Evolutionary conservation across 306 rosid species (phyloP).

Genomic region (Vicia sativa): DNA sequence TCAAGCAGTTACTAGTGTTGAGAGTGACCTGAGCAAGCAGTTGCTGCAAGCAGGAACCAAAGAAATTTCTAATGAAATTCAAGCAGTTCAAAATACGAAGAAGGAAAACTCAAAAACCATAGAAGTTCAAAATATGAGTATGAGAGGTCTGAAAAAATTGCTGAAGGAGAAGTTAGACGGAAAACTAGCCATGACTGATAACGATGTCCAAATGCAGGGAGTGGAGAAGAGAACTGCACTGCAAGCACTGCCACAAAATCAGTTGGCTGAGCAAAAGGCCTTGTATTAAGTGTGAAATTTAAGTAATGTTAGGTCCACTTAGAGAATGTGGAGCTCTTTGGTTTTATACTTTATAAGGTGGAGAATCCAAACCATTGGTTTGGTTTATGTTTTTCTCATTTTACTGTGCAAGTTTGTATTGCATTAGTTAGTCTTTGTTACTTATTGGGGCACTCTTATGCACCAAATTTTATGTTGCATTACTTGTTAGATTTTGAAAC

Average conservation of each 20-base stretch:
- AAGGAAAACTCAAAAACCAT: constrained; percentile 28
- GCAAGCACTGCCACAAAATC: constrained; percentile 66
- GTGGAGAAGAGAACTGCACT: constrained; percentile 70
- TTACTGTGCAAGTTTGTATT: background rate
- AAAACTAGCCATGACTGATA: constrained; percentile 9
- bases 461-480: no score
- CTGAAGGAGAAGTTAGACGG: constrained; percentile 37
- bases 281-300: background rate
- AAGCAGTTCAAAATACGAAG: constrained; percentile 12
- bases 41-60: background rate
- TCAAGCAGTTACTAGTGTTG: background rate
- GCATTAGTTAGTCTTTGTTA: no score
- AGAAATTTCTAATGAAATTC: background rate
- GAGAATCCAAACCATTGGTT: constrained; percentile 37
- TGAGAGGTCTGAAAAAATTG: constrained; percentile 58
- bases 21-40: background rate
- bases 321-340: no score
- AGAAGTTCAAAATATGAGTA: constrained; percentile 30
- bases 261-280: constrained; percentile 29
- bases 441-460: background rate
- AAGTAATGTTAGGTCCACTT: background rate
- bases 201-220: constrained; percentile 37
- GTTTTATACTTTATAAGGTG: background rate
- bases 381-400: constrained; percentile 2
- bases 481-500: no score